Conservation (phyloP, 805 yeast genomes). For the Yarrowia keelungensis region DNA sequence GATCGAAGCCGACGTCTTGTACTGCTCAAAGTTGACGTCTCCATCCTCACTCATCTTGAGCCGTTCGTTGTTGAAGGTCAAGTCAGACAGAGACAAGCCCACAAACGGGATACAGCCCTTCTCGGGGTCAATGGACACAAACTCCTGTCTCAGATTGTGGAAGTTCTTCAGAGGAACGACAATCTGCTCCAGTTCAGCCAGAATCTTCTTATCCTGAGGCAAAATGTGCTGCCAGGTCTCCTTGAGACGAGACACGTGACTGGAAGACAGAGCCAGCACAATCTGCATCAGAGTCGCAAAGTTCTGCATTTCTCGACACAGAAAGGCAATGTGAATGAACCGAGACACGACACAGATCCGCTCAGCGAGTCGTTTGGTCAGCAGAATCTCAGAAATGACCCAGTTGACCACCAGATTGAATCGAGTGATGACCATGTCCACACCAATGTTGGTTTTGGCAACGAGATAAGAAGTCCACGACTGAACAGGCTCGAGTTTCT, state of each 20-base stretch:
- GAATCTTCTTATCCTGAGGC: constrained; percentile 71
- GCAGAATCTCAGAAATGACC: constrained; percentile 85
- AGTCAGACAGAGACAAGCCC: constrained; percentile 83
- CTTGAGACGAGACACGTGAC: constrained; percentile 62
- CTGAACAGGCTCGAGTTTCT: constrained; percentile 67
- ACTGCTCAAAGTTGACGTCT: constrained; percentile 79
- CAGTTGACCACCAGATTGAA: constrained; percentile 90
- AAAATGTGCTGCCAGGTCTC: constrained; percentile 78
- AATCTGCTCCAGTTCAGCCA: constrained; percentile 71
- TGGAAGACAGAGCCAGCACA: constrained; percentile 77
- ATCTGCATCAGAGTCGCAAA: constrained; percentile 89
- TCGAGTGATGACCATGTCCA: constrained; percentile 80
- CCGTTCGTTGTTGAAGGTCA: constrained; percentile 74
- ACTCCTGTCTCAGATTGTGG: constrained; percentile 65
- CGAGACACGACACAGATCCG: constrained; percentile 77
- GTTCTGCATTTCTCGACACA: constrained; percentile 68
- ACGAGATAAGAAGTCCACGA: constrained; percentile 82
- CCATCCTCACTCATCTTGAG: constrained; percentile 46
- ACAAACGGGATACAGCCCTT: constrained; percentile 89
- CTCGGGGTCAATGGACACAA: constrained; percentile 65
- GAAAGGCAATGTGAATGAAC: constrained; percentile 84
- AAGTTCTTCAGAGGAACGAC: constrained; percentile 81
- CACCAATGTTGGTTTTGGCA: constrained; percentile 69
- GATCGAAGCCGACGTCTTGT: constrained; percentile 74
- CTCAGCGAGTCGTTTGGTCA: constrained; percentile 66